Evolutionary conservation across 2,329 filamentous ascomycete species (phyloP), one percentile per base, ranked within the genome.

Genomic region (Tolypocladium capitatum): DNA sequence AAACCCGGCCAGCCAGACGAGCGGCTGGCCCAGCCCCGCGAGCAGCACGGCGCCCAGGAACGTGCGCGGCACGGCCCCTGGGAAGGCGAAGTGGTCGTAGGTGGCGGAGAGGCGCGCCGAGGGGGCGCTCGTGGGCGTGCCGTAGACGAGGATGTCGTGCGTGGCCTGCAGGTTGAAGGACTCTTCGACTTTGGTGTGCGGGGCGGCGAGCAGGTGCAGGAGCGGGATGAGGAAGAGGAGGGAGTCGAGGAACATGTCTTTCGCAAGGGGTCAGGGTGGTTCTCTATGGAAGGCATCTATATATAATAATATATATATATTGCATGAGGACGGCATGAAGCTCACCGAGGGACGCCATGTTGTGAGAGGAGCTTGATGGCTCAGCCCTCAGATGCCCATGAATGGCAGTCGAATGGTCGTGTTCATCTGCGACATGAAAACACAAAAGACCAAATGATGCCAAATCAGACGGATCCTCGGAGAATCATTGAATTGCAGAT

Each of bases 161-260:
- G 82, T 78, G 6, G 92, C 92, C 65, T 98, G 92, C 49, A 97
- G 80, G 64, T 95, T 95, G 76, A 98, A 97, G 0, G 91, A 97
- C 67, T 98, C 92, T 65, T 98, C 92, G 50, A 98, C 92, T 66
- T 98, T 98, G 49, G 90, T 96, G 69, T 94, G 91, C 1, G 92
- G 92, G 11, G 90, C 80, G 24, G 81, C 63, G 51, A 80, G 60
- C 48, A 94, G 78, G 64, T 95, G 86, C 47, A 84, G 48, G 2
- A 72, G 63, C 1, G 86, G 84, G 49, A 89, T 70, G 45, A 81
- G 66, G 53, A 81, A 59, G 50, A 68, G 59, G 41, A 65, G 53
- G 24, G 53, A 46, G 30, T 54, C 51, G 42, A 61, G 49, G 35
- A 53, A 32, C 16, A 52, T 14, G 45, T 65, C 61, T 64, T 11